These are phyloP conservation scores for Haplosporangium sp. DNA, from an alignment of 371 early-diverging fungal species.

Conservation along the genomic window DNA sequence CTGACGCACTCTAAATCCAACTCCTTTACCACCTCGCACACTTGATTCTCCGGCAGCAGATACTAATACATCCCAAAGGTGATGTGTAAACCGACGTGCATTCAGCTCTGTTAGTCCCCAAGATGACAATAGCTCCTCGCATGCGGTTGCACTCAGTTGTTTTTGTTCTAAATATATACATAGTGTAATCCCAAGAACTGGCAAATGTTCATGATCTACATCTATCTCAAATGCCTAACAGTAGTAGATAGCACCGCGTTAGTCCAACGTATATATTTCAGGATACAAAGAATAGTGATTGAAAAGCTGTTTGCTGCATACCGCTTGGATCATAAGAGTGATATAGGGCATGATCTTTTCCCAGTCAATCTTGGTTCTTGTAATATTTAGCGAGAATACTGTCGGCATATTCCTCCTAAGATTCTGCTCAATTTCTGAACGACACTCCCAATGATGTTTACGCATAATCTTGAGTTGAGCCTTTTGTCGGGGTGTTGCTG, in stretches of 20 bases:
- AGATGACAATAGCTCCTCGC: constrained; percentile 31
- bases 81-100: constrained; percentile 44
- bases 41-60: constrained; percentile 47
- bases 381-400: constrained; percentile 35
- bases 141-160: constrained; percentile 16
- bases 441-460: constrained; percentile 52
- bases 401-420: constrained; percentile 24
- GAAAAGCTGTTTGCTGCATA: constrained; percentile 9
- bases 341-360: constrained; percentile 28
- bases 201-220: constrained; percentile 19
- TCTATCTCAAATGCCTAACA: constrained; percentile 47
- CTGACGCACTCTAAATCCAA: constrained; percentile 28
- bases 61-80: constrained; percentile 43
- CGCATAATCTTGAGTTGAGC: constrained; percentile 40
- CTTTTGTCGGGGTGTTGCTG: constrained; percentile 29
- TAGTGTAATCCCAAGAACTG: constrained; percentile 30
- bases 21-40: constrained; percentile 19
- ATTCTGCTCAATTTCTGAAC: constrained; percentile 12
- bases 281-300: background rate
- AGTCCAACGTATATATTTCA: background rate
- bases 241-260: background rate
- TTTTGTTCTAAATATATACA: constrained; percentile 28
- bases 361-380: constrained; percentile 46
- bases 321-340: constrained; percentile 48
- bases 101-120: constrained; percentile 40